These are phyloP conservation scores for Seminavis robusta DNA, from an alignment of 108 stramenopile species.

Conservation along the genomic window DNA sequence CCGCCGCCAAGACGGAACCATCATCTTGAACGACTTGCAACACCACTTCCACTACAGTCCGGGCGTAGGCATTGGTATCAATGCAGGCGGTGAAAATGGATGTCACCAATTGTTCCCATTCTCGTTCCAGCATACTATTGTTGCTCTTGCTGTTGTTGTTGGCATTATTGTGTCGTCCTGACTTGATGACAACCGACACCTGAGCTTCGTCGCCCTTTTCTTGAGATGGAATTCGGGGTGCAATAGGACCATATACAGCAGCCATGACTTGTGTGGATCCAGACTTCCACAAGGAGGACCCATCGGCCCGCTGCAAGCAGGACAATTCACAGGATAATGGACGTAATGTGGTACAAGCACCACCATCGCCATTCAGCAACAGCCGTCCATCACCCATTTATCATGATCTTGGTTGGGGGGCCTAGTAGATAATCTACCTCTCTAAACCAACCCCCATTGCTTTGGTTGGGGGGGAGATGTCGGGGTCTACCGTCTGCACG, in stretches of 20 bases:
- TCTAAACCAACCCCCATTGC: no score
- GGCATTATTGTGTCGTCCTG: conserved; percentile 13
- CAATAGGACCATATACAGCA: conserved; percentile 85
- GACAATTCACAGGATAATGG: conserved; percentile 85
- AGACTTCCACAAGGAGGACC: conserved; percentile 74
- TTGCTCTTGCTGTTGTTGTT: conserved; percentile 10
- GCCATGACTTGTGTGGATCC: conserved; percentile 85
- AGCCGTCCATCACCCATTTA: no score
- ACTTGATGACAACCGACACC: conserved; percentile 67
- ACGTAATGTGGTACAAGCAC: conserved; percentile 64
- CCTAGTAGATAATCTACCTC: no score
- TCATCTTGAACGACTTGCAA: conserved; percentile 73
- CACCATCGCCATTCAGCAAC: no score
- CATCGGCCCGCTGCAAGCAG: conserved; percentile 75
- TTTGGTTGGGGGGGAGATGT: no score
- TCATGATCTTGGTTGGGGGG: no score
- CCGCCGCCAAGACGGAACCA: conserved; percentile 57
- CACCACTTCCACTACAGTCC: conserved; percentile 67
- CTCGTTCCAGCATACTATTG: conserved; percentile 30
- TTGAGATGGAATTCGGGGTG: conserved; percentile 55
- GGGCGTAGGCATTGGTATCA: conserved; percentile 46
- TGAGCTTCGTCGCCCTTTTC: conserved; percentile 45
- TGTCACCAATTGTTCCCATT: conserved; percentile 55
- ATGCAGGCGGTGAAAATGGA: conserved; percentile 50
- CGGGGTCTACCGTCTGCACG: no score